Evolutionary conservation across 495 filamentous ascomycete genomes (phyloP).

Genomic region (Tuber melanosporum): DNA sequence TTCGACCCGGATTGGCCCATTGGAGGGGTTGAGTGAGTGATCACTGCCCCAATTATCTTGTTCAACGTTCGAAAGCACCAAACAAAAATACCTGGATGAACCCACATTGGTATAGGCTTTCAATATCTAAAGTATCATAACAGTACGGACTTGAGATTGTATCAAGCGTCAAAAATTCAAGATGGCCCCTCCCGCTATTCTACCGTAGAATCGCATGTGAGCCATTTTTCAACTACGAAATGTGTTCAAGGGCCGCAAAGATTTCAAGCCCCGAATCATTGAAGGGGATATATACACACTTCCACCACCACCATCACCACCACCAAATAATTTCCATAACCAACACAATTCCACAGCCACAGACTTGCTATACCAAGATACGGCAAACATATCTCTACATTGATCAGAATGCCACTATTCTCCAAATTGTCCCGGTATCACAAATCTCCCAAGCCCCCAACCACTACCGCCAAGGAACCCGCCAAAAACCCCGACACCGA

Average conservation of each 20-base stretch:
- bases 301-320: too few relatives aligned
- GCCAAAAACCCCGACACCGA: not conserved
- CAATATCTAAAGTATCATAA: too few relatives aligned
- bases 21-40: too few relatives aligned
- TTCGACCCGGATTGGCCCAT: too few relatives aligned
- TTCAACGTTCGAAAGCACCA: too few relatives aligned
- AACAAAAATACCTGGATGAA: too few relatives aligned
- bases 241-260: not conserved
- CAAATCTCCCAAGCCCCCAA: not conserved
- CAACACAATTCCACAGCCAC: not conserved
- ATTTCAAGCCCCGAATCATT: not conserved
- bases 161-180: not conserved
- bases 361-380: not conserved
- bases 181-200: not conserved
- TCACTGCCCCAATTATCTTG: too few relatives aligned
- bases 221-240: not conserved
- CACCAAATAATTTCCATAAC: not conserved
- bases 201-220: not conserved
- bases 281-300: not conserved
- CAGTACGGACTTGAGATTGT: not conserved
- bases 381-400: too few relatives aligned
- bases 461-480: not conserved
- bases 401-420: not conserved
- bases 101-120: too few relatives aligned
- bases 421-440: not conserved